Conservation (phyloP, 176 grass and related monocot species). For the Olyra latifolia region DNA sequence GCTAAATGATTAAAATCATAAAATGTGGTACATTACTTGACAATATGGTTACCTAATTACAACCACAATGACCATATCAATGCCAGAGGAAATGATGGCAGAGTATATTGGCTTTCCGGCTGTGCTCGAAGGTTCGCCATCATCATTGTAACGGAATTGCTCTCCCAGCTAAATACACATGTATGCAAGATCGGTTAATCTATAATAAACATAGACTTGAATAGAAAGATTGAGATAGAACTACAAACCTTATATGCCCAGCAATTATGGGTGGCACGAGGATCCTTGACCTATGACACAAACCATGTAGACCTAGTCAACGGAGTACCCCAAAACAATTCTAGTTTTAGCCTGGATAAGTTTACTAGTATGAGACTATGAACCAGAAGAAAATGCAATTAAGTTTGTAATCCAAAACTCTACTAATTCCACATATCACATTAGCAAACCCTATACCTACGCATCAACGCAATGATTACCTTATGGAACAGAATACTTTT, state of each 20-base stretch:
- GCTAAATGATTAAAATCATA: neutral
- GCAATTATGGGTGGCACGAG: conserved; percentile 88
- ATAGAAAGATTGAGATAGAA: conserved; percentile 4
- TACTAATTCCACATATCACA: neutral
- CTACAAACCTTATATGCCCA: conserved; percentile 90
- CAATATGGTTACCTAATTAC: conserved; percentile 62
- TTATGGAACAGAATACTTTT: neutral
- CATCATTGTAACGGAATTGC: conserved; percentile 82
- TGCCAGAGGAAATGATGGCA: conserved; percentile 78
- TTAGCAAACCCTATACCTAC: neutral
- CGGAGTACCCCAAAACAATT: neutral
- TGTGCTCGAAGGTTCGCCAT: conserved; percentile 88
- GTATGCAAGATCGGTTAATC: neutral
- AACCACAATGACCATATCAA: conserved; percentile 95
- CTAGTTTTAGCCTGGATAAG: neutral
- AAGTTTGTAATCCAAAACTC: neutral
- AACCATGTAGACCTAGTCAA: conserved; percentile 21
- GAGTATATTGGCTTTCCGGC: conserved; percentile 98
- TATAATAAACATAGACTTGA: neutral
- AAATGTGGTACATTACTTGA: neutral
- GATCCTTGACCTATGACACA: conserved; percentile 71
- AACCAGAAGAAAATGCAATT: neutral
- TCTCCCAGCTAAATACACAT: conserved; percentile 68
- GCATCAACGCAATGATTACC: neutral
- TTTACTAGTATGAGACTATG: neutral